phyloP scores from a whole-genome alignment of 2,329 filamentous ascomycete genomes.

The Neonectria sp. region DNA sequence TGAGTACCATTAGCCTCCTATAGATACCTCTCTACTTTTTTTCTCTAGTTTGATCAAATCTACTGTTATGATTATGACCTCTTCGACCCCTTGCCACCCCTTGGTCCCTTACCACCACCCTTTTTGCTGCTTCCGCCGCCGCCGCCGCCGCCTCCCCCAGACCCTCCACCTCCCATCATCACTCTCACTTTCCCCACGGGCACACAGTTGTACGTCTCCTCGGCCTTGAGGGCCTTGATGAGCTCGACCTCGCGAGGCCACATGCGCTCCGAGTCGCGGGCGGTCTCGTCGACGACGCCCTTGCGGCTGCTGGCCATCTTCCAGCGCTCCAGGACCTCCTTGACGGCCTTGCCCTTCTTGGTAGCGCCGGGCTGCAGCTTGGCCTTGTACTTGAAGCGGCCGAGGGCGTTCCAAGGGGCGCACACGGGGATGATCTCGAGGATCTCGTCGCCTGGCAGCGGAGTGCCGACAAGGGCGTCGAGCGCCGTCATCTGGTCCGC shows the following conservation, averaged over 20 bases:
- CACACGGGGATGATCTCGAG: slow-evolving; percentile 76
- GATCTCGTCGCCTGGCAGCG: slow-evolving; percentile 86
- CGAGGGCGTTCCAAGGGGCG: slow-evolving; percentile 75
- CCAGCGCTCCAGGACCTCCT: slow-evolving; percentile 91
- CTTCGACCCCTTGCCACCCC: slow-evolving; percentile 62
- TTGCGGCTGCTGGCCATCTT: slow-evolving; percentile 73
- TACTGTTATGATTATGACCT: slow-evolving; percentile 43
- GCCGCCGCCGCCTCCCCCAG: slow-evolving; percentile 59
- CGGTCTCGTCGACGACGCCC: slow-evolving; percentile 72
- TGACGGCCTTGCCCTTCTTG: slow-evolving; percentile 96
- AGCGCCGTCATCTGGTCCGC: slow-evolving; percentile 69
- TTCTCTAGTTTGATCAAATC: slow-evolving; percentile 13
- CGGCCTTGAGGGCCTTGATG: slow-evolving; percentile 83
- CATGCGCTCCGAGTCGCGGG: slow-evolving; percentile 79
- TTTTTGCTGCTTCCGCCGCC: slow-evolving; percentile 58
- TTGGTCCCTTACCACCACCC: slow-evolving; percentile 52
- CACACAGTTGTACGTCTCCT: slow-evolving; percentile 85
- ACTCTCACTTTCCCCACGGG: slow-evolving; percentile 86
- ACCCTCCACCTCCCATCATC: slow-evolving; percentile 76
- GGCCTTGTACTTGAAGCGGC: slow-evolving; percentile 89
- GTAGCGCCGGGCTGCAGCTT: slow-evolving; percentile 91
- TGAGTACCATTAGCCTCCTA: slow-evolving; percentile 22
- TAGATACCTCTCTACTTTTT: slow-evolving; percentile 30
- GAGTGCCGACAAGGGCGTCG: slow-evolving; percentile 83
- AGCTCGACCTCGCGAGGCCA: slow-evolving; percentile 91